Evolutionary conservation across 2,329 filamentous ascomycete species (phyloP).

Genomic region (Canariomyces notabilis): DNA sequence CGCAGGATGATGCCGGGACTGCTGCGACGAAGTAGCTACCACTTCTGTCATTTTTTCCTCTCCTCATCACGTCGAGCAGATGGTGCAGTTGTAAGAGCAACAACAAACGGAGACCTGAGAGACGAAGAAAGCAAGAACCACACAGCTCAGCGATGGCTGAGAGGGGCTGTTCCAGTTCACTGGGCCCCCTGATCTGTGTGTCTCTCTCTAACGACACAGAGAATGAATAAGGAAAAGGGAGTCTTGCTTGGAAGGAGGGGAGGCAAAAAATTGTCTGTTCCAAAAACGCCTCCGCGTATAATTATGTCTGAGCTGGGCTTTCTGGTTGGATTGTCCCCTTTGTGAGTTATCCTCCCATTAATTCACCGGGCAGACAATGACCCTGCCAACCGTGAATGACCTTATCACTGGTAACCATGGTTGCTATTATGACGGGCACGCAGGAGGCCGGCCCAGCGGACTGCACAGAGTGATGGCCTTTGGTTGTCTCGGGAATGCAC

Average conservation of each 20-base stretch:
- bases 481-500: constrained; percentile 38
- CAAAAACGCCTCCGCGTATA: constrained; percentile 8
- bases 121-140: constrained; percentile 1
- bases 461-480: background rate
- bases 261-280: constrained; percentile 5
- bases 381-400: constrained; percentile 20
- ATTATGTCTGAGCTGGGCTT: constrained; percentile 16
- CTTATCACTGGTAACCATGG: constrained; percentile 19
- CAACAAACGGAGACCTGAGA: constrained; percentile 6
- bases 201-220: constrained; percentile 2
- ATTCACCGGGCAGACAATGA: constrained; percentile 23
- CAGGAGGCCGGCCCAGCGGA: constrained; percentile 10
- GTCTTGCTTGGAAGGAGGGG: background rate
- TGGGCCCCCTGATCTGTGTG: constrained; percentile 6
- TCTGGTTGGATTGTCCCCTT: constrained; percentile 30
- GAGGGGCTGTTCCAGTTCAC: constrained; percentile 7
- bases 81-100: background rate
- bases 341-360: constrained; percentile 22
- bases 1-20: constrained; percentile 4
- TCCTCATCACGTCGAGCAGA: background rate
- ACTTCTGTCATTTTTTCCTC: constrained; percentile 23
- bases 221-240: constrained; percentile 1
- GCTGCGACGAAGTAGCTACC: constrained; percentile 12
- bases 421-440: constrained; percentile 19
- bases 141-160: constrained; percentile 5